Evolutionary conservation across 192 early-diverging fungal species (phyloP), one percentile per base, ranked within the genome.

Genomic region (Coemansia sp.): DNA sequence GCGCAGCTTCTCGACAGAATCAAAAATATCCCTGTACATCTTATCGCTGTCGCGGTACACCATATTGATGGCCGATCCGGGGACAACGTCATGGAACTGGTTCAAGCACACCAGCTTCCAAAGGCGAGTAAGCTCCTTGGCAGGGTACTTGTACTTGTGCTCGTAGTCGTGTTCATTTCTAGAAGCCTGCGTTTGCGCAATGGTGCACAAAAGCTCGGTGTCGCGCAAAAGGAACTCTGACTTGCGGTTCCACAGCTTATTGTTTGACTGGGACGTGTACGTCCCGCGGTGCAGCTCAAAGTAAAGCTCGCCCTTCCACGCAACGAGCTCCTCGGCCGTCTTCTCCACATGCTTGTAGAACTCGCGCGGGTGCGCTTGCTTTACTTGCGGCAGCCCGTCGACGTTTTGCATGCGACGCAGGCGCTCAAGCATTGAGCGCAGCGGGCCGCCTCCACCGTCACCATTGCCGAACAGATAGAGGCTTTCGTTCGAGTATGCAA

Each of bases 211-310:
- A 56, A 92, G 72, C 68, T 99, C 96, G 10, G 94, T 79, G 49
- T 95, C 87, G 5, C 92, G 87, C 25, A 99, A 79, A 59, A 96
- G 70, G 20, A 90, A 84, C 73, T 99, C 96, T 15, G 85, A 87
- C 40, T 79, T 84, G 7, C 96, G 88, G 77, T 99, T 99, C 66
- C 86, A 88, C 35, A 84, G 82, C 67, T 99, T 99, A 40, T 86
- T 88, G 8, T 84, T 72, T 1, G 90, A 91, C 61, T 97, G 95
- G 0, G 95, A 85, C 1, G 96, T 99, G 77, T 96, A 97, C 25
- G 94, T 97, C 23, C 96, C 96, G 42, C 96, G 87, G 72, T 98
- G 96, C n/a, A 97, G 85, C 74, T 98, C 96, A 87, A 96, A 94
- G 69, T 98, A 96, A 81, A 95, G 79, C 77, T 99, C 96, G 35